Evolutionary conservation across 768 basidiomycete species (phyloP).

Genomic region (Macrocybe gigantea): DNA sequence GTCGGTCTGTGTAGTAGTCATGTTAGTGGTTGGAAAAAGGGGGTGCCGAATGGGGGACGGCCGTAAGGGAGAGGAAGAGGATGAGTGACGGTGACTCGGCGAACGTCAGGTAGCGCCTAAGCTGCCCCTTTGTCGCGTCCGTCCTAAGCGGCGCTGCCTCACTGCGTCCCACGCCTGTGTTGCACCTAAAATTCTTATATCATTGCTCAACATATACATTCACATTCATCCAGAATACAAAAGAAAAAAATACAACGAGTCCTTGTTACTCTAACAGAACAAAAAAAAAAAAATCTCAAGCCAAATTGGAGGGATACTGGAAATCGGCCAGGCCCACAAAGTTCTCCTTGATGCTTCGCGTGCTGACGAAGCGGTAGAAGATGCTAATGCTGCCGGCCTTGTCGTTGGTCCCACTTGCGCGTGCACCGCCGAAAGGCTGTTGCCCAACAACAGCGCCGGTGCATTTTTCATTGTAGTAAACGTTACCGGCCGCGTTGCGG

Average conservation of each 20-base stretch:
- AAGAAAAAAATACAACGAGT: too few relatives aligned
- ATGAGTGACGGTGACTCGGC: background rate
- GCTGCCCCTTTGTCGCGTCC: too few relatives aligned
- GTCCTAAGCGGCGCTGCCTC: background rate
- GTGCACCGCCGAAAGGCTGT: constrained; percentile 95
- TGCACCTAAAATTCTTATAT: background rate
- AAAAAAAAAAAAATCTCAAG: constrained; percentile 27
- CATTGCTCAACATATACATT: too few relatives aligned
- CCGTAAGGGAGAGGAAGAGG: background rate
- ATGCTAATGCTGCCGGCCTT: constrained; percentile 83
- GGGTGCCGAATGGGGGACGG: constrained; percentile 3
- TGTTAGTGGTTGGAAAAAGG: constrained; percentile 8
- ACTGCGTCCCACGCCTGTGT: background rate
- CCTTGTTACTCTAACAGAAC: too few relatives aligned
- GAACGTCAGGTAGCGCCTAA: background rate
- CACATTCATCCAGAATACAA: too few relatives aligned
- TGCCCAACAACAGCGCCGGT: constrained; percentile 98
- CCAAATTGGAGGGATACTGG: constrained; percentile 83
- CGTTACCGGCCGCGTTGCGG: constrained; percentile 90
- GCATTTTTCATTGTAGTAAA: constrained; percentile 98
- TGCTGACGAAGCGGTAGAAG: constrained; percentile 74
- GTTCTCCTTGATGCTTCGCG: constrained; percentile 95
- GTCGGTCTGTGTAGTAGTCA: background rate
- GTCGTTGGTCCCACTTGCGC: constrained; percentile 94
- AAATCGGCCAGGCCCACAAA: constrained; percentile 81